Evolutionary conservation across 2,329 filamentous ascomycete genomes (phyloP).

Genomic region (Fusarium sororula): DNA sequence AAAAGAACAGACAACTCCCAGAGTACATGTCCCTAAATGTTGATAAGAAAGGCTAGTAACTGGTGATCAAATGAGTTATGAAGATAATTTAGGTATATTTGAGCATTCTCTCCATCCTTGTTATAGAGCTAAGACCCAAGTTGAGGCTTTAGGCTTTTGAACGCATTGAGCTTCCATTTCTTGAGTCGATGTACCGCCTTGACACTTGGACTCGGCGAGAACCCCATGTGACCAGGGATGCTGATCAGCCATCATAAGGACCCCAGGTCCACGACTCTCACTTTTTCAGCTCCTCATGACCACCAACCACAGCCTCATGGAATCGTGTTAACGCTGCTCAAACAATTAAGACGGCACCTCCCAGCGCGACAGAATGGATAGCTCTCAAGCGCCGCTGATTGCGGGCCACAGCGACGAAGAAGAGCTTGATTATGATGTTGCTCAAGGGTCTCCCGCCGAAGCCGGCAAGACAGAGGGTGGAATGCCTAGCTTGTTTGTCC

Average conservation of each 20-base stretch:
- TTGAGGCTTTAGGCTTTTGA: too few species aligned
- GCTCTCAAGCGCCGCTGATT: constrained; percentile 52
- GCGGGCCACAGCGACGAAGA: constrained; percentile 44
- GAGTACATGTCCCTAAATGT: not conserved
- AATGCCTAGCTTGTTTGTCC: constrained; percentile 63
- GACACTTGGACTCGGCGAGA: not conserved
- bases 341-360: not conserved
- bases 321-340: constrained; percentile 6
- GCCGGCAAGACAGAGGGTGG: constrained; percentile 42
- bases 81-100: too few species aligned
- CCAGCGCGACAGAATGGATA: constrained; percentile 44
- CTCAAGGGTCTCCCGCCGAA: constrained; percentile 36
- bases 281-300: constrained; percentile 17
- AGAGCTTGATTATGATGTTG: constrained; percentile 46
- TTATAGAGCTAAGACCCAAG: rapidly evolving
- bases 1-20: not conserved
- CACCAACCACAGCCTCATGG: constrained; percentile 22
- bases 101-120: not conserved
- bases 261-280: constrained; percentile 5
- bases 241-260: constrained; percentile 38
- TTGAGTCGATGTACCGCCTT: not conserved
- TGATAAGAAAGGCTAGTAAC: not conserved
- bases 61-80: too few species aligned
- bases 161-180: not conserved
- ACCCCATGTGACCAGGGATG: constrained; percentile 38